Percentiles rank a stretch among this genome's conserved stretches.
phyloP scores from a whole-genome alignment of 116 monocot species.

The Phalaenopsis hybrid region DNA sequence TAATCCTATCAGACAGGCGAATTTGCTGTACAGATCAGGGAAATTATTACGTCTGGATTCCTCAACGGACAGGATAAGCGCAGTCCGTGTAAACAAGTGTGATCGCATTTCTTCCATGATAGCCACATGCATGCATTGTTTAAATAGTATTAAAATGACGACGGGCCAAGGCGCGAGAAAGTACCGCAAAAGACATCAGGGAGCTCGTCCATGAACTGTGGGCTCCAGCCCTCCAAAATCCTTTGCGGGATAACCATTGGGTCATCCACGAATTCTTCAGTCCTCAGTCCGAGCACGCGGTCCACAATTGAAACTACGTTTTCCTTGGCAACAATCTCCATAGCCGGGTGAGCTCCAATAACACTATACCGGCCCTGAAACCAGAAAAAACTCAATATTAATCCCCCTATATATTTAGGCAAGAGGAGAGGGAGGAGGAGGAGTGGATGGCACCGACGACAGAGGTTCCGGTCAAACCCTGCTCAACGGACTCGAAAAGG shows the following conservation, averaged over 20 bases:
- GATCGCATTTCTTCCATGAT: not conserved
- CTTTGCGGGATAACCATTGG: conserved; percentile 36
- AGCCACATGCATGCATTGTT: not conserved
- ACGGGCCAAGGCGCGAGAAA: not conserved
- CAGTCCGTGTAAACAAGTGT: not conserved
- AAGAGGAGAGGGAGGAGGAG: too few relatives aligned
- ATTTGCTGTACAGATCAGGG: too few relatives aligned
- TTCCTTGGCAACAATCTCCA: conserved; percentile 39
- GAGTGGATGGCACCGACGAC: conserved; percentile 8
- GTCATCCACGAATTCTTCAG: conserved; percentile 25
- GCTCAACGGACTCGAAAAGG: conserved; percentile 32
- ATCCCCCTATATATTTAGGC: not conserved
- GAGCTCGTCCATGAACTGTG: conserved; percentile 34
- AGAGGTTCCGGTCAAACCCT: conserved; percentile 19
- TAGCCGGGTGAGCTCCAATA: conserved; percentile 32
- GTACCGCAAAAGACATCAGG: conserved; percentile 48
- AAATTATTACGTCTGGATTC: too few relatives aligned
- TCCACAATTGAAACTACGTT: conserved; percentile 35
- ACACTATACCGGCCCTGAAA: conserved; percentile 36
- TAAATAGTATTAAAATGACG: not conserved
- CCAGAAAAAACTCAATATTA: not conserved
- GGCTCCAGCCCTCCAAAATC: conserved; percentile 35
- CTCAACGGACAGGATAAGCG: too few relatives aligned
- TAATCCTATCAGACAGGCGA: too few relatives aligned
- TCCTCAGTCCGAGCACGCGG: conserved; percentile 10